These are phyloP conservation scores for Boletus fagicola DNA, from an alignment of 768 basidiomycete genomes.

Conservation along the genomic window DNA sequence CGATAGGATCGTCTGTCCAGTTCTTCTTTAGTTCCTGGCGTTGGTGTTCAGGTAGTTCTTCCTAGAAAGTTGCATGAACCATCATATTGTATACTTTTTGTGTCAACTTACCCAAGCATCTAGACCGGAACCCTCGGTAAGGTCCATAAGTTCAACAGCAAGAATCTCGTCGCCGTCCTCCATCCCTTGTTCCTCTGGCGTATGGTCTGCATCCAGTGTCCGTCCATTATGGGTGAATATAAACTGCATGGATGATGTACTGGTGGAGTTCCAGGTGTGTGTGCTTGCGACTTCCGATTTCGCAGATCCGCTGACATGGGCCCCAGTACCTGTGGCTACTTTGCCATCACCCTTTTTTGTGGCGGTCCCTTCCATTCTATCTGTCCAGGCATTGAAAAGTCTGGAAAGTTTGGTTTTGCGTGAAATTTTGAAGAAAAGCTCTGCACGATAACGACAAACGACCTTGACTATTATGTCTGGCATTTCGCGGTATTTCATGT, in stretches of 20 bases:
- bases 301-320: constrained; percentile 47
- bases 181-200: constrained; percentile 83
- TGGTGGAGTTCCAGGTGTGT: constrained; percentile 39
- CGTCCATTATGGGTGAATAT: constrained; percentile 83
- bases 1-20: constrained; percentile 72
- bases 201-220: constrained; percentile 75
- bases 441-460: constrained; percentile 83
- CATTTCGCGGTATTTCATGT: constrained; percentile 78
- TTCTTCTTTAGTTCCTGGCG: constrained; percentile 75
- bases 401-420: constrained; percentile 84
- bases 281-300: constrained; percentile 51
- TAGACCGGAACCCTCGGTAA: constrained; percentile 65
- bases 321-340: constrained; percentile 20
- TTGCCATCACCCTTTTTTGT: constrained; percentile 46
- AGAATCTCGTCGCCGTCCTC: constrained; percentile 88
- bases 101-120: constrained; percentile 58
- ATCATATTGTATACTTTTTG: background rate
- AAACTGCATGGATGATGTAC: constrained; percentile 63
- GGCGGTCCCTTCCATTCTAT: constrained; percentile 71
- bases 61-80: constrained; percentile 39
- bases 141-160: constrained; percentile 87
- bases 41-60: constrained; percentile 60
- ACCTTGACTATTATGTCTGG: constrained; percentile 92
- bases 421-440: constrained; percentile 90
- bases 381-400: constrained; percentile 85